phyloP scores from a whole-genome alignment of 805 yeast genomes.

The Suhomyces emberorum region DNA sequence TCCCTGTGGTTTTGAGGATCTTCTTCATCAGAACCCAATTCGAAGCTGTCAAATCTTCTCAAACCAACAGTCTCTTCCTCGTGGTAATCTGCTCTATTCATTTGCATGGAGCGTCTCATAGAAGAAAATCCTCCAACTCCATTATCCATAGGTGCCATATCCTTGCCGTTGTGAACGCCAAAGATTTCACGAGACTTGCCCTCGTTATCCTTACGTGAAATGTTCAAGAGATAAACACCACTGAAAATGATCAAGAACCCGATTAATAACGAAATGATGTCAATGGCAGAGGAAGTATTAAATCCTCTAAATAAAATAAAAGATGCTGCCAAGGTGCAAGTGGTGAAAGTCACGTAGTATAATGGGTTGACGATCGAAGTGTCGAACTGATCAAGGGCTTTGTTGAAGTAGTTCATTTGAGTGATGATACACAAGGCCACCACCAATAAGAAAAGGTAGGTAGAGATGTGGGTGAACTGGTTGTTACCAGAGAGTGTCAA shows the following conservation, averaged over 20 bases:
- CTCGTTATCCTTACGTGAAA: conserved; percentile 63
- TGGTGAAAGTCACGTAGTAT: conserved; percentile 87
- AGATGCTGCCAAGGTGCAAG: conserved; percentile 81
- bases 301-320: conserved; percentile 84
- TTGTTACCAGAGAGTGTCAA: conserved; percentile 80
- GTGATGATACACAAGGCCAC: conserved; percentile 81
- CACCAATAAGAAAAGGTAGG: conserved; percentile 74
- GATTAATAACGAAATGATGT: conserved; percentile 74
- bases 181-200: conserved; percentile 52
- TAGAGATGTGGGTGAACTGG: conserved; percentile 81
- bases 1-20: conserved; percentile 6
- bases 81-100: conserved; percentile 39
- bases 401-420: conserved; percentile 92
- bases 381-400: conserved; percentile 89
- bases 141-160: conserved; percentile 70
- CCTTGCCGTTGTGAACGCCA: conserved; percentile 54
- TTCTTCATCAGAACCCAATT: conserved; percentile 44
- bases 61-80: conserved; percentile 50
- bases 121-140: conserved; percentile 73
- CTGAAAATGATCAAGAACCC: conserved; percentile 85
- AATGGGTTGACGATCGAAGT: conserved; percentile 89
- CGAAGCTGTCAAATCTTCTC: conserved; percentile 62
- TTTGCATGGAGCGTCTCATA: conserved; percentile 73
- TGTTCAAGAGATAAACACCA: conserved; percentile 80
- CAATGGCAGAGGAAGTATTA: conserved; percentile 76